These are phyloP conservation scores for Panicum miliaceum DNA, from an alignment of 176 grass and related monocot genomes.

Conservation along the genomic window DNA sequence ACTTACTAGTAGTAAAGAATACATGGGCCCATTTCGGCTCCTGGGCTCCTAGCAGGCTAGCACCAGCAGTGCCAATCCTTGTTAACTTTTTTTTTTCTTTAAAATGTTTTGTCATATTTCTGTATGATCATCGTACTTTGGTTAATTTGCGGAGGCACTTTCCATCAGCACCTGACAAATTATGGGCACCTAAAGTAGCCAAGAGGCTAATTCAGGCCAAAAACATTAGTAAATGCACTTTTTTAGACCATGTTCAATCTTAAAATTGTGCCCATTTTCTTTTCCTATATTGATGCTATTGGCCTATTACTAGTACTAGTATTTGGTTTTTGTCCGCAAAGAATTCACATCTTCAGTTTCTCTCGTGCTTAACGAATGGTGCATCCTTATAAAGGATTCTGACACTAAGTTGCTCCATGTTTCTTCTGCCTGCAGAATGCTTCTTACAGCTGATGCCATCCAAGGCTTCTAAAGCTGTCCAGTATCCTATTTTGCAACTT, in stretches of 20 bases:
- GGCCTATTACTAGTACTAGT: not conserved
- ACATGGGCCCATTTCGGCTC: not conserved
- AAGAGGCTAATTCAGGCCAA: not conserved
- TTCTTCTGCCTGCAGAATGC: slow-evolving; percentile 63
- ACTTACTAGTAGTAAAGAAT: not conserved
- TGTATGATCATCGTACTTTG: not conserved
- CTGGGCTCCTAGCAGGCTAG: not conserved
- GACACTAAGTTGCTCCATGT: not conserved
- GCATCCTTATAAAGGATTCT: not conserved
- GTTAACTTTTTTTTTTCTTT: not conserved
- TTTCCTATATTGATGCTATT: not conserved
- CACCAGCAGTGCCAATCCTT: not conserved
- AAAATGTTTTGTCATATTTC: not conserved
- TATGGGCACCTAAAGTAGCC: not conserved
- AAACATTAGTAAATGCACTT: not conserved
- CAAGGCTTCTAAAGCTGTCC: slow-evolving; percentile 48
- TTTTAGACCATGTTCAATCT: not conserved
- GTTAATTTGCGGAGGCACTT: not conserved
- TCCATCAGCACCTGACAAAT: not conserved
- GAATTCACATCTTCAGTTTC: not conserved
- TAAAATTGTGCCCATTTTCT: not conserved
- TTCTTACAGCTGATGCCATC: slow-evolving; percentile 88
- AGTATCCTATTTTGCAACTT: slow-evolving; percentile 64
- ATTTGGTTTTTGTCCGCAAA: not conserved
- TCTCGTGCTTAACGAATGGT: not conserved